Conservation (phyloP, 1,284 basidiomycete genomes). For the Erythrobasidium hasegawianum region DNA sequence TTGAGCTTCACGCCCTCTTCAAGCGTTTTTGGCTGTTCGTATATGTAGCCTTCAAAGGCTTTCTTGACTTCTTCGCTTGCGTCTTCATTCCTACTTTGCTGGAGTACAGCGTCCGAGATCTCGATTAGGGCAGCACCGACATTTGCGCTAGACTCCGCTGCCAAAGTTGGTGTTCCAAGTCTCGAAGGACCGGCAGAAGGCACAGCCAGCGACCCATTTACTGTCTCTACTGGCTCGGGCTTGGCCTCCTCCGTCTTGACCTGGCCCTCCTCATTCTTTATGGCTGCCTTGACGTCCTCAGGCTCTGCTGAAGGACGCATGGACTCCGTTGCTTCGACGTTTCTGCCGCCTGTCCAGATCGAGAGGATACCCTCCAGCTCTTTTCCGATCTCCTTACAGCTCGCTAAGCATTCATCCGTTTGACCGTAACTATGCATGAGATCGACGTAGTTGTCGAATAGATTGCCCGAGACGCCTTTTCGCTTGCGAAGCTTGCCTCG, state of each 20-base stretch:
- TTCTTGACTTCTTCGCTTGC: constrained; percentile 44
- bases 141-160: constrained; percentile 48
- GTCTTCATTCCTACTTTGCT: constrained; percentile 35
- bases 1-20: constrained; percentile 73
- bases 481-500: constrained; percentile 75
- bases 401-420: constrained; percentile 82
- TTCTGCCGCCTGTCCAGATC: constrained; percentile 62
- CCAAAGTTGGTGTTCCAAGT: constrained; percentile 49
- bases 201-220: not conserved
- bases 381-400: constrained; percentile 78
- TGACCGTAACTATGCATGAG: constrained; percentile 82
- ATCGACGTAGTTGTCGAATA: constrained; percentile 84
- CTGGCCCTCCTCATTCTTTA: constrained; percentile 8
- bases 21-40: constrained; percentile 69
- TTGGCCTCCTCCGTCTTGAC: constrained; percentile 38
- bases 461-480: constrained; percentile 82
- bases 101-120: constrained; percentile 51
- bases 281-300: constrained; percentile 32
- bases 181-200: constrained; percentile 41
- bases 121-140: constrained; percentile 49
- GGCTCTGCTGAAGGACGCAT: constrained; percentile 33
- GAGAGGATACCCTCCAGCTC: constrained; percentile 63
- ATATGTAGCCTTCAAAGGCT: constrained; percentile 56
- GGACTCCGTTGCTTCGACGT: constrained; percentile 42
- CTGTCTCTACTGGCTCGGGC: constrained; percentile 26